These are phyloP conservation scores for Ceratocystis albifundus DNA, from an alignment of 2,329 filamentous ascomycete species.

Conservation along the genomic window DNA sequence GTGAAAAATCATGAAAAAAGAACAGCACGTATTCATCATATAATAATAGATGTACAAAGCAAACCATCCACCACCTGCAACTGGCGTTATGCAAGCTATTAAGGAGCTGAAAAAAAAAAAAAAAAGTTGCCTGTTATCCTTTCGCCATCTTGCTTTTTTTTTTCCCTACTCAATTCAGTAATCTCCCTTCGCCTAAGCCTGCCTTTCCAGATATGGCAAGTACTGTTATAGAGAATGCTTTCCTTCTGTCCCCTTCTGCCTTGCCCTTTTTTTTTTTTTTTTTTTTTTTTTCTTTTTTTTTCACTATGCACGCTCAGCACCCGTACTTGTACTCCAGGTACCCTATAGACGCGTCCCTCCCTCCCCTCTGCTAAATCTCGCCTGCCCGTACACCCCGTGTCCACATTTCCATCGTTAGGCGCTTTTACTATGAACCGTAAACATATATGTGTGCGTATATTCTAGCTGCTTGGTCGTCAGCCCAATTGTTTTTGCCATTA, in stretches of 20 bases:
- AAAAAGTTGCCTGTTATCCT: background rate
- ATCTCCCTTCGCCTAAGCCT: background rate
- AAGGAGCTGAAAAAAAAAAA: slow-evolving; percentile 1
- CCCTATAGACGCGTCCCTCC: background rate
- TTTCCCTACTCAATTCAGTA: background rate
- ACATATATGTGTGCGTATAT: too few species aligned
- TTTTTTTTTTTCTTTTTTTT: too few species aligned
- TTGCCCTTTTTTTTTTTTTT: too few species aligned
- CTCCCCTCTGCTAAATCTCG: background rate
- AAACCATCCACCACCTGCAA: too few species aligned
- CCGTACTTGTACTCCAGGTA: background rate
- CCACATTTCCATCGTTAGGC: background rate
- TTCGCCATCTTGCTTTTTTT: background rate
- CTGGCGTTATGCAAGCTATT: background rate
- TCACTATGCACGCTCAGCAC: too few species aligned
- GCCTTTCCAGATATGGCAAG: too few species aligned
- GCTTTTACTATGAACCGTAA: too few species aligned
- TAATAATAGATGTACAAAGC: background rate
- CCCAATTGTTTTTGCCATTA: too few species aligned
- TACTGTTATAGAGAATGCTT: too few species aligned
- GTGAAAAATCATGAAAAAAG: background rate
- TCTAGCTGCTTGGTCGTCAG: too few species aligned
- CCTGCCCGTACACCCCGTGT: background rate
- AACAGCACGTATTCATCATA: background rate
- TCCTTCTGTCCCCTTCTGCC: too few species aligned